Conservation (phyloP, 1,139 yeast genomes). For the Yarrowia galli region DNA sequence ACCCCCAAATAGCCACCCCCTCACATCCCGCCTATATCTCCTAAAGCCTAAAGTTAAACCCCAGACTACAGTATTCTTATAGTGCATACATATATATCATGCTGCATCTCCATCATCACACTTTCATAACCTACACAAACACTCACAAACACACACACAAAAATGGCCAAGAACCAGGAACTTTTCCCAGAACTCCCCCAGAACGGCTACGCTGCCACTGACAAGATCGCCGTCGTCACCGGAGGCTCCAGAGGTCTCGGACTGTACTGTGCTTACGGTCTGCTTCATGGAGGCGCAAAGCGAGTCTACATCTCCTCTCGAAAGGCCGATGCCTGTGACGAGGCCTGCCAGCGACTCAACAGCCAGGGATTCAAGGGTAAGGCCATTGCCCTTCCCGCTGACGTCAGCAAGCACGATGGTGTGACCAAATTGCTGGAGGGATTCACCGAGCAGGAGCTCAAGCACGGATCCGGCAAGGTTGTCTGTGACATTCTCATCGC, state of each 20-base stretch:
- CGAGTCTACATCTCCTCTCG: slow-evolving; percentile 72
- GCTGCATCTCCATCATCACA: not conserved
- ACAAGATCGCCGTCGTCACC: slow-evolving; percentile 75
- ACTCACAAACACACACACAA: not conserved
- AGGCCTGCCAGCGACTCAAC: slow-evolving; percentile 62
- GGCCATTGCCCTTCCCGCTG: slow-evolving; percentile 66
- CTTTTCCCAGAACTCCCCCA: slow-evolving; percentile 37
- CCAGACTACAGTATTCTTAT: slow-evolving; percentile 23
- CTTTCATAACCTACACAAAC: not conserved
- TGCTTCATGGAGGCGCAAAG: slow-evolving; percentile 63
- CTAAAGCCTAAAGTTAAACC: slow-evolving; percentile 36
- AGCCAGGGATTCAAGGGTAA: slow-evolving; percentile 55
- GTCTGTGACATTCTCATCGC: slow-evolving; percentile 72
- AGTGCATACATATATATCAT: not conserved
- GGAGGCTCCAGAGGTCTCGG: slow-evolving; percentile 85
- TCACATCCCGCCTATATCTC: slow-evolving; percentile 11
- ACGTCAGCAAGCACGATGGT: slow-evolving; percentile 62
- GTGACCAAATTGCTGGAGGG: slow-evolving; percentile 56
- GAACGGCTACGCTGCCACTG: slow-evolving; percentile 55
- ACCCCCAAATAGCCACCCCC: not conserved
- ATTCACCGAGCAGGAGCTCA: slow-evolving; percentile 46
- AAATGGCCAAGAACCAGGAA: slow-evolving; percentile 36
- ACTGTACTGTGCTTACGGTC: slow-evolving; percentile 69
- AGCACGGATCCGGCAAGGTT: slow-evolving; percentile 7
- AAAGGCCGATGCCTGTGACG: slow-evolving; percentile 67